Base-by-base conservation (phyloP, 2,329 filamentous ascomycete species). In the Xylaria sp. region DNA sequence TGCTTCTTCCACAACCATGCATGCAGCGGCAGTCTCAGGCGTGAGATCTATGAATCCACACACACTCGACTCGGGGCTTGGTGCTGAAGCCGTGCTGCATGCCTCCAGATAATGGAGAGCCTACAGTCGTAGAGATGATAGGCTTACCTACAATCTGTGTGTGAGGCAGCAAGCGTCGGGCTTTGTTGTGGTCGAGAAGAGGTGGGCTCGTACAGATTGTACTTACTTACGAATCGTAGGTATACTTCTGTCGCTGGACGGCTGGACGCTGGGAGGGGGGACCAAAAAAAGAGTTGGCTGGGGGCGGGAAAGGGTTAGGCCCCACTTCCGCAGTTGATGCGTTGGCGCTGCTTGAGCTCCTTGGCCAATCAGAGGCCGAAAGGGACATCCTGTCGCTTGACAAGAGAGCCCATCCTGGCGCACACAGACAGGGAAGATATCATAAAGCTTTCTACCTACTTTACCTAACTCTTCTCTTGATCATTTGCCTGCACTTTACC, bases 281-380 rank as follows among this genome's bases (percentile, higher is more conserved):
- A 57, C 57, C 63, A 61, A 72, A 69, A 69, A 63, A 72, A 74
- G 70, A 66, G 65, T 64, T 70, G 68, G 69, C 68, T 73, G 70
- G 72, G 73, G 68, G 63, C 33, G 63, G 67, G 67, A 68, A 59
- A 61, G 54, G 59, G 58, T 46, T 20, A 17, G 10, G 61, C 48
- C 63, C 69, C 69, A 68, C 68, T 68, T 42, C 42, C 53, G 13
- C 28, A 58, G 64, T 72, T 73, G 76, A 78, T 77, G 76, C 72
- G 76, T 72, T 78, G 76, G 75, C 76, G 40, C 58, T 75, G 74
- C 75, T 73, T 74, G 31, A 68, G 48, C 11, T 42, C 46, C 42
- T 17, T 17, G 31, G 48, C 76, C 74, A 78, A 78, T 77, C 38
- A 62, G 44, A 36, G 23, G 6, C 33, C 66, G 38, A 63, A 63